These are phyloP conservation scores for Geotrichum citri-aurantii DNA, from an alignment of 1,139 yeast genomes.

Conservation along the genomic window DNA sequence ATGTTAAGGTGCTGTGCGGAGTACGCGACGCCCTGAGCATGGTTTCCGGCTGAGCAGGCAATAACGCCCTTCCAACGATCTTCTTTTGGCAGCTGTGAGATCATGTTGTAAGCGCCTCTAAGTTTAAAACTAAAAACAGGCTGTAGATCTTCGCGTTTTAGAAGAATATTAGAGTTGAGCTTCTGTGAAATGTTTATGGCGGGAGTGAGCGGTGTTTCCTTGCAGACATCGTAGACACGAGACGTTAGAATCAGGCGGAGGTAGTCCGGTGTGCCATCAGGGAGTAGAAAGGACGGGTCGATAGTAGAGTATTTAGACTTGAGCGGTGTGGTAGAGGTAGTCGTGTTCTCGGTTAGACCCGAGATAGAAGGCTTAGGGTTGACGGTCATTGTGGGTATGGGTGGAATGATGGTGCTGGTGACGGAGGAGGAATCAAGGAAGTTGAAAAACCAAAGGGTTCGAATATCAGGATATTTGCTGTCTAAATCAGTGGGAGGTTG, in stretches of 20 bases:
- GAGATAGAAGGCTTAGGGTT: constrained; percentile 7
- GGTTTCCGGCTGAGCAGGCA: constrained; percentile 98
- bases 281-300: constrained; percentile 25
- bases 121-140: constrained; percentile 95
- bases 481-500: background rate
- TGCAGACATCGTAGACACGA: constrained; percentile 88
- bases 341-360: constrained; percentile 21
- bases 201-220: constrained; percentile 76
- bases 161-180: constrained; percentile 61
- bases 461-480: background rate
- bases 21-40: constrained; percentile 97
- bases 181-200: constrained; percentile 74
- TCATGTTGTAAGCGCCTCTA: constrained; percentile 97
- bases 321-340: background rate
- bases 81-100: constrained; percentile 71
- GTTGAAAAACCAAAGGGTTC: background rate
- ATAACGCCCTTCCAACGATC: constrained; percentile 81
- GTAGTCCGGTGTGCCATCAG: constrained; percentile 67
- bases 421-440: background rate
- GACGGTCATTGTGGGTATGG: background rate
- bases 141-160: constrained; percentile 86
- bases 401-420: background rate
- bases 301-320: constrained; percentile 18
- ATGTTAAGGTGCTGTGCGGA: constrained; percentile 79
- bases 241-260: constrained; percentile 84